Percentiles rank a stretch among this genome's conserved stretches.
Conservation (phyloP, 345 rosid genomes). For the Salix arbutifolia region DNA sequence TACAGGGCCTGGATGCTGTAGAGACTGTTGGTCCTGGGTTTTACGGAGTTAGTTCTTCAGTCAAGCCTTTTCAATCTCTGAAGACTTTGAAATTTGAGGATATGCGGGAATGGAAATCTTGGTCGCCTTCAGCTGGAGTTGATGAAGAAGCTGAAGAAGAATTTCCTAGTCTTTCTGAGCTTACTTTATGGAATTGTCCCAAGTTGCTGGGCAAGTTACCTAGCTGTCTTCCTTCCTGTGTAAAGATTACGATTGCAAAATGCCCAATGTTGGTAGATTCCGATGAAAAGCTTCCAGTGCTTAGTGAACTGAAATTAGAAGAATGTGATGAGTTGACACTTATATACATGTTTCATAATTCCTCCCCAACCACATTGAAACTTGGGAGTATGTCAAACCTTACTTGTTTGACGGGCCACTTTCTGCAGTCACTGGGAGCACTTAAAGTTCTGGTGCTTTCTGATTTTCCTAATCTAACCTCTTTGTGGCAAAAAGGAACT, state of each 20-base stretch:
- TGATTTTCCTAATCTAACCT: not conserved
- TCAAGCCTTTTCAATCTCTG: slow-evolving; percentile 10
- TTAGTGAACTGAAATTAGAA: not conserved
- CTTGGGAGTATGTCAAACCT: not conserved
- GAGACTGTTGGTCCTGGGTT: slow-evolving; percentile 9
- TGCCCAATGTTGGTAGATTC: slow-evolving; percentile 3
- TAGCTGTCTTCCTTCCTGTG: slow-evolving; percentile 12
- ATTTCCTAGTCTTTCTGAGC: slow-evolving; percentile 32
- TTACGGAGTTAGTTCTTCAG: not conserved
- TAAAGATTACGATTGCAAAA: not conserved
- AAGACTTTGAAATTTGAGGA: slow-evolving; percentile 8
- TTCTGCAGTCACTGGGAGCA: not conserved
- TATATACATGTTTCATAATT: not conserved
- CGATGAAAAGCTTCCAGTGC: slow-evolving; percentile 4
- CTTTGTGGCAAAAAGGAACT: not conserved
- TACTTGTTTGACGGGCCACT: not conserved
- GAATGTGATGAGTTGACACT: slow-evolving; percentile 3
- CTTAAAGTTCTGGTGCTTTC: not conserved
- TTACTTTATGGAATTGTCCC: slow-evolving; percentile 27
- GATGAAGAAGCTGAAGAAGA: slow-evolving; percentile 6
- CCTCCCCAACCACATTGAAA: not conserved
- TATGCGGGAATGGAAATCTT: slow-evolving; percentile 31
- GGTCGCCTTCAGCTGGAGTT: slow-evolving; percentile 15
- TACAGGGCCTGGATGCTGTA: slow-evolving; percentile 5
- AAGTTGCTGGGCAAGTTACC: slow-evolving; percentile 25